phyloP scores from a whole-genome alignment of 2,329 filamentous ascomycete genomes.

The Botrytis aclada region DNA sequence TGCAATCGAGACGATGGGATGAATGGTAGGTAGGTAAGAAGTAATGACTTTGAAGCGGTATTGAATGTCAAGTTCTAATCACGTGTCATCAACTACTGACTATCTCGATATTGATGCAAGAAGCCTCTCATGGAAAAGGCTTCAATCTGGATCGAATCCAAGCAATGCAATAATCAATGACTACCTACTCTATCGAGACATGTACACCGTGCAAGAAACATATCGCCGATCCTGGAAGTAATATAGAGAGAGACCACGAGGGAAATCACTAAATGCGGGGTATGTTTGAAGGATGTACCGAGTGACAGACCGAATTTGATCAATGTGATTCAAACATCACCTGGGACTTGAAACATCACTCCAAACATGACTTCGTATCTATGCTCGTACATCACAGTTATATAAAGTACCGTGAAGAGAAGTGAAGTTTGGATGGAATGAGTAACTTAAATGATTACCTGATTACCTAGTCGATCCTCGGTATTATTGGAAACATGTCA shows the following conservation, averaged over 20 bases:
- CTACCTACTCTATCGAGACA: too few species aligned
- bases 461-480: neutral
- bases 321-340: neutral
- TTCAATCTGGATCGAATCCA: neutral
- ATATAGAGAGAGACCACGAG: neutral
- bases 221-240: too few species aligned
- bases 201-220: too few species aligned
- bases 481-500: neutral
- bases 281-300: neutral
- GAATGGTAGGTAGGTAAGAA: too few species aligned
- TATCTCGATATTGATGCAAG: too few species aligned
- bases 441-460: too few species aligned
- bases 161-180: neutral
- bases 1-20: too few species aligned
- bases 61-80: too few species aligned
- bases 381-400: accelerated
- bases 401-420: too few species aligned
- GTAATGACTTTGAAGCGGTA: too few species aligned
- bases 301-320: neutral
- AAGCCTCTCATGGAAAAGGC: neutral
- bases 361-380: neutral
- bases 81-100: too few species aligned
- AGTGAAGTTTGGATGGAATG: neutral
- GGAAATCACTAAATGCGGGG: neutral
- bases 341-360: neutral